Evolutionary conservation across 306 rosid genomes (phyloP), one percentile per base, ranked within the genome.

Genomic region (Pyrus communis): DNA sequence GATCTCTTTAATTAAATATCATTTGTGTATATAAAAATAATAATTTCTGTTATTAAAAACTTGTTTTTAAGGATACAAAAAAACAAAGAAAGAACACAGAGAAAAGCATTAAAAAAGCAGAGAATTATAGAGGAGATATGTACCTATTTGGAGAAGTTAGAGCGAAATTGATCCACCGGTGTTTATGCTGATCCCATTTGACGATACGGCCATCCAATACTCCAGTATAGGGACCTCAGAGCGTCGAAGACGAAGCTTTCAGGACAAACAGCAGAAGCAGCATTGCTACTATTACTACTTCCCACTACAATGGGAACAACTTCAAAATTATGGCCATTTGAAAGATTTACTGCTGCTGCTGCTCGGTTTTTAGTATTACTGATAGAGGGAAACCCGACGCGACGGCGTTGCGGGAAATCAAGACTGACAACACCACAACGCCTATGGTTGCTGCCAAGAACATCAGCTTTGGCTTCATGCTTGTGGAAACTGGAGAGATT

Each of bases 161-260:
- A 7, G 96, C 88, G 70, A 87, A 90, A 74, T 87, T 74, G 52
- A 82, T 23, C 98, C 98, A 89, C 5, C 75, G 84, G 31, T 67
- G 84, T 54, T 81, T 23, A 43, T 31, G 10, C 4, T 51, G 77
- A 17, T 75, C 59, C 98, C 94, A 93, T 78, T 86, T 93, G 89
- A 87, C 75, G 68, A 93, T 87, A 73, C 89, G 68, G 28, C 96
- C 94, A 51, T 90, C 93, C 2, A 91, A 93, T 30, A 90, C 65
- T 30, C 96, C 93, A 33, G 89, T 88, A 81, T 58, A 58, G 30
- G 63, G 63, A 58, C 63, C 7, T 58, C 28, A 58, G 30, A 58
- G 63, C 13, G 14, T 58, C 14, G 14, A 58, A 58, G 63, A 13
- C 63, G 23, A n/a, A 58, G 63, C 63, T 58, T 7, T 58, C 63